These are phyloP conservation scores for Lachnellula occidentalis DNA, from an alignment of 2,329 filamentous ascomycete genomes.

Conservation along the genomic window DNA sequence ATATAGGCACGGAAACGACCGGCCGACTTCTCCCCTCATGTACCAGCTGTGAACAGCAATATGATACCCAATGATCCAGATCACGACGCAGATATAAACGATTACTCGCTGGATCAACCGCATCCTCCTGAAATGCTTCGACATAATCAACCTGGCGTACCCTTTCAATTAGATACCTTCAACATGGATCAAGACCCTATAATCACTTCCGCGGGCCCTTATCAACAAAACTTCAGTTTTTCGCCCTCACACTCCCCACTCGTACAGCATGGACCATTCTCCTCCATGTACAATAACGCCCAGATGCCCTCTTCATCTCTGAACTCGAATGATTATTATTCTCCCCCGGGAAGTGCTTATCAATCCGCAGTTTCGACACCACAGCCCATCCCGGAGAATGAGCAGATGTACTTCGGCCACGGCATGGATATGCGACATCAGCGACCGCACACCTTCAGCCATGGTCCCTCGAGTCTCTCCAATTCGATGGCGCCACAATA, in stretches of 20 bases:
- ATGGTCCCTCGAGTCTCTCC: conserved; percentile 45
- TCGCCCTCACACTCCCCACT: conserved; percentile 67
- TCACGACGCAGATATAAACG: conserved; percentile 53
- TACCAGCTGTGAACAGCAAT: conserved; percentile 59
- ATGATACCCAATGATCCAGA: conserved; percentile 59
- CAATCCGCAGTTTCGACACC: conserved; percentile 66
- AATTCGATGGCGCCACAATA: conserved; percentile 57
- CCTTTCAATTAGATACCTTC: conserved; percentile 53
- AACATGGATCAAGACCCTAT: conserved; percentile 53
- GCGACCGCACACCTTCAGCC: conserved; percentile 45
- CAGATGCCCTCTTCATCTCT: conserved; percentile 58
- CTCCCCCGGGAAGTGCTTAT: conserved; percentile 64
- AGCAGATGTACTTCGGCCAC: conserved; percentile 59
- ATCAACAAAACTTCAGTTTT: conserved; percentile 64
- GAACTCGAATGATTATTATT: conserved; percentile 65
- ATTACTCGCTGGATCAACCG: conserved; percentile 60
- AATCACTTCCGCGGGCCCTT: conserved; percentile 61
- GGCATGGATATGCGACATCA: conserved; percentile 43
- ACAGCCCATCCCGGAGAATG: conserved; percentile 58
- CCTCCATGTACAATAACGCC: conserved; percentile 54
- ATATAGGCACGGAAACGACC: conserved; percentile 55
- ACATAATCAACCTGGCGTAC: conserved; percentile 39
- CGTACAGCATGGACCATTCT: conserved; percentile 54
- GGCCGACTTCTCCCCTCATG: conserved; percentile 66
- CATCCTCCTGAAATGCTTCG: conserved; percentile 28